Evolutionary conservation across 78 protist genomes (phyloP).

Genomic region (Dictyostelium intermedium): DNA sequence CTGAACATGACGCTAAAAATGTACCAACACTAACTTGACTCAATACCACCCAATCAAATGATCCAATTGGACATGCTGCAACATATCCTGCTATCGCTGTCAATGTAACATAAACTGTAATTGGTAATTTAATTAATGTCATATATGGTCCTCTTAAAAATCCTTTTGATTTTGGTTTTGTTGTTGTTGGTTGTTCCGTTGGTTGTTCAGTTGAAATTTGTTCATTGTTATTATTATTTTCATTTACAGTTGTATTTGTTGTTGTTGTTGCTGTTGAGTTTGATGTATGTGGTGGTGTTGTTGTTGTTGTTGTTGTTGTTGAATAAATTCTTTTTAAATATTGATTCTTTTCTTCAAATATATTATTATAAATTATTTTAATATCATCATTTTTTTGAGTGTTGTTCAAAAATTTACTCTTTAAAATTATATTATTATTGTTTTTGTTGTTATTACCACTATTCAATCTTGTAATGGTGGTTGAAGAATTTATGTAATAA

Average conservation of each 20-base stretch:
- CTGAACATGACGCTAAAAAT: conserved; percentile 58
- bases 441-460: neutral
- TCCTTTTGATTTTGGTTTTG: conserved; percentile 8
- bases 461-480: neutral
- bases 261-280: neutral
- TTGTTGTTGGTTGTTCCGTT: neutral
- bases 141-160: conserved; percentile 3
- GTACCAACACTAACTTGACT: conserved; percentile 39
- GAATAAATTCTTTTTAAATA: conserved; percentile 8
- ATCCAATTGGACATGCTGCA: conserved; percentile 37
- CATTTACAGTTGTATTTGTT: neutral
- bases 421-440: neutral
- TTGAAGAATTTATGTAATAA: neutral
- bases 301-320: neutral
- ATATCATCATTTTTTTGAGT: neutral
- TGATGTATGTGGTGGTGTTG: neutral
- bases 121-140: conserved; percentile 55
- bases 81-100: conserved; percentile 61
- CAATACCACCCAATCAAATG: neutral
- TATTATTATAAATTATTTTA: neutral
- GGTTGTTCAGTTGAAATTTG: neutral
- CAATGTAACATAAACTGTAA: conserved; percentile 61
- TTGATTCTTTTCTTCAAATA: neutral
- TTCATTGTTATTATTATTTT: neutral
- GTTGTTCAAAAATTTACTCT: neutral